Percentiles rank a stretch among this genome's conserved stretches.
Evolutionary conservation across 768 basidiomycete genomes (phyloP).

Genomic region (Xerocomus brunneocitrinus): DNA sequence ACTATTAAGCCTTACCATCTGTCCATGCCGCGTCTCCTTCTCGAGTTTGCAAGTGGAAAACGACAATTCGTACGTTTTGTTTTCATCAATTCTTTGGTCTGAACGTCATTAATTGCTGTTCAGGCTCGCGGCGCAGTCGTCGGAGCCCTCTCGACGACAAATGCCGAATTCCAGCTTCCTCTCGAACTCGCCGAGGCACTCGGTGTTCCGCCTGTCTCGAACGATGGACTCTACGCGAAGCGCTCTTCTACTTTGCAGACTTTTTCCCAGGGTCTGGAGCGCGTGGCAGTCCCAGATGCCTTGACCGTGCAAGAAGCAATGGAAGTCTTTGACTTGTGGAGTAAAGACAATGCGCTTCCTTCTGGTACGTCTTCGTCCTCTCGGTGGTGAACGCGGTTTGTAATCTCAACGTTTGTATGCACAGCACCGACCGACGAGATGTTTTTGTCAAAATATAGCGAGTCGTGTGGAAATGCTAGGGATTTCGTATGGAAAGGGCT

Average conservation of each 20-base stretch:
- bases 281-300: conserved; percentile 50
- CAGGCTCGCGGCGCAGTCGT: conserved; percentile 70
- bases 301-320: conserved; percentile 66
- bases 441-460: conserved; percentile 75
- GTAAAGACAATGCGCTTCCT: conserved; percentile 52
- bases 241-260: conserved; percentile 44
- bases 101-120: conserved; percentile 1
- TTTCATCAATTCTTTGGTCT: neutral
- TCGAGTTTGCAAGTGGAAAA: conserved; percentile 75
- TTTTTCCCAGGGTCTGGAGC: conserved; percentile 54
- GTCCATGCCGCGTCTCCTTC: conserved; percentile 67
- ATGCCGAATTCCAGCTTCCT: conserved; percentile 54
- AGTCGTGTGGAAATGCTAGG: conserved; percentile 73
- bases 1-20: conserved; percentile 72
- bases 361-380: conserved; percentile 34
- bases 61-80: conserved; percentile 56
- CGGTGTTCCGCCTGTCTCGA: conserved; percentile 37
- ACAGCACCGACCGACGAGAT: conserved; percentile 55
- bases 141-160: conserved; percentile 60
- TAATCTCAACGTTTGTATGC: neutral
- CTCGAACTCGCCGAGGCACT: conserved; percentile 65
- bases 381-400: neutral
- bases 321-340: conserved; percentile 75
- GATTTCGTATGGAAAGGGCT: conserved; percentile 73
- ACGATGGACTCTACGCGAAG: conserved; percentile 52